phyloP scores from a whole-genome alignment of 495 filamentous ascomycete genomes.

The Penicillium silybi region DNA sequence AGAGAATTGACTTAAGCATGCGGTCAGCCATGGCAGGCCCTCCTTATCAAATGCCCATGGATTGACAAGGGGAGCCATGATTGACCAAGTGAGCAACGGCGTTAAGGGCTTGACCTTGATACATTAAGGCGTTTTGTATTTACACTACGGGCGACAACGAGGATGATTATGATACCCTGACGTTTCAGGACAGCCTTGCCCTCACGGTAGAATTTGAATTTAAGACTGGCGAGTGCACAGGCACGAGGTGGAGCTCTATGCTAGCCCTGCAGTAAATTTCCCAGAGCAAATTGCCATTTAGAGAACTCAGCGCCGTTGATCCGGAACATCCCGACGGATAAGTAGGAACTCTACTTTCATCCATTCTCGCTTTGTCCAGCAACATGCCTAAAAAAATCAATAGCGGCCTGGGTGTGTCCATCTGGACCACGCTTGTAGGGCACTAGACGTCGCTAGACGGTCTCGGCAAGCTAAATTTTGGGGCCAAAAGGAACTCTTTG shows the following conservation, averaged over 20 bases:
- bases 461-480: neutral
- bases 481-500: neutral
- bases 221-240: too few species aligned
- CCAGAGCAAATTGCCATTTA: neutral
- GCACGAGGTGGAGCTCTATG: too few species aligned
- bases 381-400: neutral
- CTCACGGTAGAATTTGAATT: too few species aligned
- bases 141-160: too few species aligned
- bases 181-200: too few species aligned
- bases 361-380: neutral
- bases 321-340: neutral
- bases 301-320: neutral
- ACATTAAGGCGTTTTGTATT: slow-evolving; percentile 21
- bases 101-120: slow-evolving; percentile 11
- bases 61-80: neutral
- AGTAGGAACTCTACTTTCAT: neutral
- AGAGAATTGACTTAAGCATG: neutral
- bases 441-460: neutral
- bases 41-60: neutral
- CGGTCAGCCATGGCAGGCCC: neutral
- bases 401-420: neutral
- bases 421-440: neutral
- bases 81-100: slow-evolving; percentile 6
- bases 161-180: too few species aligned
- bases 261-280: too few species aligned